phyloP scores from a whole-genome alignment of 768 basidiomycete species.

The Lactifluus hygrophoroides region DNA sequence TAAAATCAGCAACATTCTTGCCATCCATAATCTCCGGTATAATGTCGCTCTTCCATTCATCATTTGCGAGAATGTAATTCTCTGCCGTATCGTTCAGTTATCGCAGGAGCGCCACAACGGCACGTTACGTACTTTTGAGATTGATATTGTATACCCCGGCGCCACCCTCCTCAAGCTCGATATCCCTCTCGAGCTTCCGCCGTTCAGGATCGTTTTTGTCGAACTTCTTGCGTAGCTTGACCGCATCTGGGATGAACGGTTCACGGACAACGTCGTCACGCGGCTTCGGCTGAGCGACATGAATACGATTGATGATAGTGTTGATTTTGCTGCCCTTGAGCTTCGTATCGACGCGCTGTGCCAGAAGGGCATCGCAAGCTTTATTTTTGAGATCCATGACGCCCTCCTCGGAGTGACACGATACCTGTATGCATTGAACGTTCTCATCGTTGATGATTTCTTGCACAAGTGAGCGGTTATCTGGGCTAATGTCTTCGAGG shows the following conservation, averaged over 20 bases:
- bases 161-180: constrained; percentile 80
- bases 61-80: constrained; percentile 81
- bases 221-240: constrained; percentile 71
- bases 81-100: constrained; percentile 38
- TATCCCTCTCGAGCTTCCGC: constrained; percentile 63
- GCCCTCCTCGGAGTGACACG: constrained; percentile 94
- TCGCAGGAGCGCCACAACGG: background rate
- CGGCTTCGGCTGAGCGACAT: constrained; percentile 86
- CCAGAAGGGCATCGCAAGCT: constrained; percentile 91
- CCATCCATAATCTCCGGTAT: constrained; percentile 99
- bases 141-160: constrained; percentile 90
- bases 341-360: constrained; percentile 90
- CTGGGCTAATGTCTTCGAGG: constrained; percentile 72
- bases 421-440: constrained; percentile 74
- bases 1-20: constrained; percentile 98
- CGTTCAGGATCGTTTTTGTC: constrained; percentile 83
- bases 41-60: constrained; percentile 91
- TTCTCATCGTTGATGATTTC: constrained; percentile 73
- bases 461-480: constrained; percentile 72
- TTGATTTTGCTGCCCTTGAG: constrained; percentile 92
- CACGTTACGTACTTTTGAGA: constrained; percentile 64
- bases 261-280: constrained; percentile 84
- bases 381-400: constrained; percentile 95
- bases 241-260: constrained; percentile 82
- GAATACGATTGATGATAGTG: constrained; percentile 87